Evolutionary conservation across 306 rosid genomes (phyloP).

Genomic region (Dalbergia cultrata): DNA sequence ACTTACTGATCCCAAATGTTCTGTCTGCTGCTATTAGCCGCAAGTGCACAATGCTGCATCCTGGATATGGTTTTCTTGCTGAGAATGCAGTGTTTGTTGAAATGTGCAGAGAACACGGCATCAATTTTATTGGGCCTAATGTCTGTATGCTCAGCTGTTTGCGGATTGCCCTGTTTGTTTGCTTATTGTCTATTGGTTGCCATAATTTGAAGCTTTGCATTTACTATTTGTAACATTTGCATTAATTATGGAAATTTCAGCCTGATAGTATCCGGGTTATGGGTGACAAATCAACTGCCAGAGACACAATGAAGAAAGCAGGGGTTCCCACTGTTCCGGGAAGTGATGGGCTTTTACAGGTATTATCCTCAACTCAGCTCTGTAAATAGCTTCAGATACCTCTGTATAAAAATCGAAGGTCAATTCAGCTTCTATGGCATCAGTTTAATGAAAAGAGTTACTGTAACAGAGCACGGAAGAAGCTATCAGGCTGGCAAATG

Average conservation of each 20-base stretch:
- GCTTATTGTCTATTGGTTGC: conserved; percentile 18
- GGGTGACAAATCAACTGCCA: conserved; percentile 83
- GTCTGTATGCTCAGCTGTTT: conserved; percentile 56
- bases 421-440: conserved; percentile 33
- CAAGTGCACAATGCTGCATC: conserved; percentile 92
- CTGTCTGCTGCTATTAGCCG: conserved; percentile 87
- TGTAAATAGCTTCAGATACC: conserved; percentile 33
- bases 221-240: neutral
- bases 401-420: conserved; percentile 24
- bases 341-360: conserved; percentile 77
- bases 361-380: conserved; percentile 50
- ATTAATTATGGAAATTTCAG: conserved; percentile 52
- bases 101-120: conserved; percentile 91
- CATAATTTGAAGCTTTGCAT: conserved; percentile 20
- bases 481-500: conserved; percentile 82
- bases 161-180: neutral
- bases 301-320: conserved; percentile 95
- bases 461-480: conserved; percentile 84
- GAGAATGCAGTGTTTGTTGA: conserved; percentile 97
- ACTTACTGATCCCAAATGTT: conserved; percentile 83
- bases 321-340: conserved; percentile 59
- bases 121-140: conserved; percentile 97
- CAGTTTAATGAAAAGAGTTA: conserved; percentile 17
- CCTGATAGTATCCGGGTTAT: conserved; percentile 92
- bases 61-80: conserved; percentile 98